Base-by-base conservation (phyloP, 257 asterid species). In the Osmanthus fragrans region DNA sequence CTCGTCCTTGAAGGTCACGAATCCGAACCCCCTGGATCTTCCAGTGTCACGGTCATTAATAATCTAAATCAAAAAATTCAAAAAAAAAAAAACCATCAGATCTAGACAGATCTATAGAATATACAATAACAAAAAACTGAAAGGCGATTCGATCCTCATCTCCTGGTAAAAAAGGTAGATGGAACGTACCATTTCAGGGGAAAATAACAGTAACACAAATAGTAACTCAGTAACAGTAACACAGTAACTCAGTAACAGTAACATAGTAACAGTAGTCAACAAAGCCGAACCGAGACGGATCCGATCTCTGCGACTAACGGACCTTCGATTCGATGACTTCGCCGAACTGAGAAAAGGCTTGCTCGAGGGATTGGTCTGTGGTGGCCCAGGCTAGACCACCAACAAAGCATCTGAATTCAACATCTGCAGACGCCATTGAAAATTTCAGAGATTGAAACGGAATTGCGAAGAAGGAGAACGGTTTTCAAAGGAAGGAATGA, bases 321-420 rank as follows among this genome's bases (percentile, higher is more conserved):
- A 84, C 84, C 96, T 90, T 90, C 87, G 96, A 87, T 75, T 90
- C 96, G 88, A 87, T 16, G 80, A 90, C 91, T 19, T 86, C 84
- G 81, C 88, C 94, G 72, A 65, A 89, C 45, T 82, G 83, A 29
- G 94, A 80, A 79, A 89, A 89, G 6, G 92, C 92, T 0, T 87
- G 56, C 69, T 79, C 84, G 18, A 89, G 87, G 0, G 90, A 60
- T 9, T 82, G 80, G 71, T 89, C 94, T 29, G 80, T 81, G 90
- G 94, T 87, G 84, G 90, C 89, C 92, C 94, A 89, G 0, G 94
- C 92, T 79, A 87, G 76, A 11, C 86, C 86, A 82, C 86, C 86
- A 0, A 82, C 83, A 49, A 82, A 82, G 40, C 86, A 82, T 39
- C 83, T 72, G 74, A 13, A 79, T 37, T 82, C 83, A 21, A 76